Percentiles rank a stretch among this genome's conserved stretches.
Evolutionary conservation across 805 yeast species (phyloP).

Genomic region (Yarrowia divulgata): DNA sequence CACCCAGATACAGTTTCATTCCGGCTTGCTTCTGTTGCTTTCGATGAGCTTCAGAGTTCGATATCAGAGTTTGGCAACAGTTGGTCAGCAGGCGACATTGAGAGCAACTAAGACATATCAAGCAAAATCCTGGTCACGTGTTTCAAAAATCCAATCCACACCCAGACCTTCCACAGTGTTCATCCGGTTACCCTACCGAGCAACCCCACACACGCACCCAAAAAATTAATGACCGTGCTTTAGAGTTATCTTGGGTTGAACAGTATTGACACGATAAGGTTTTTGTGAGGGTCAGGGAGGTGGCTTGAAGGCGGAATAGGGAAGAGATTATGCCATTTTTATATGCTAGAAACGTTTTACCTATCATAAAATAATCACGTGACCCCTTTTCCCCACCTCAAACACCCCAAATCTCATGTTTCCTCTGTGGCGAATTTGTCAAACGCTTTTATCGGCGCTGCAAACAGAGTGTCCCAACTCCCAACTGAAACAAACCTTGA

Average conservation of each 20-base stretch:
- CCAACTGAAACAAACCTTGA: conserved; percentile 14
- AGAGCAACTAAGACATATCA: neutral
- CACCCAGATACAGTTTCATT: neutral
- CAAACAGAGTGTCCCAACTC: conserved; percentile 4
- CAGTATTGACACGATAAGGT: neutral
- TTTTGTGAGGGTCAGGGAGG: neutral
- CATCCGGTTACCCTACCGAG: conserved; percentile 19
- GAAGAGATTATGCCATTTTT: no score
- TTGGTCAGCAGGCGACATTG: neutral
- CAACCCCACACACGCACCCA: conserved; percentile 14
- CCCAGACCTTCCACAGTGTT: neutral
- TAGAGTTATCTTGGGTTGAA: conserved; percentile 11
- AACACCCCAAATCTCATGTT: neutral
- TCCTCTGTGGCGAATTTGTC: neutral
- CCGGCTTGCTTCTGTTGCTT: neutral
- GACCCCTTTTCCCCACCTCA: neutral
- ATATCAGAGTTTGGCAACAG: neutral
- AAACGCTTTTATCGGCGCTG: conserved; percentile 6
- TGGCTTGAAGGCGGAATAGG: no score
- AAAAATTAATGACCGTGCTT: conserved; percentile 23
- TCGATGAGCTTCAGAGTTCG: neutral
- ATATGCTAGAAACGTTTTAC: no score
- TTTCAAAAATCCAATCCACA: no score
- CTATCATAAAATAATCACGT: no score
- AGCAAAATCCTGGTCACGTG: neutral